Conservation (phyloP, 2,329 filamentous ascomycete species). For the Emergomyces pasteurianus region DNA sequence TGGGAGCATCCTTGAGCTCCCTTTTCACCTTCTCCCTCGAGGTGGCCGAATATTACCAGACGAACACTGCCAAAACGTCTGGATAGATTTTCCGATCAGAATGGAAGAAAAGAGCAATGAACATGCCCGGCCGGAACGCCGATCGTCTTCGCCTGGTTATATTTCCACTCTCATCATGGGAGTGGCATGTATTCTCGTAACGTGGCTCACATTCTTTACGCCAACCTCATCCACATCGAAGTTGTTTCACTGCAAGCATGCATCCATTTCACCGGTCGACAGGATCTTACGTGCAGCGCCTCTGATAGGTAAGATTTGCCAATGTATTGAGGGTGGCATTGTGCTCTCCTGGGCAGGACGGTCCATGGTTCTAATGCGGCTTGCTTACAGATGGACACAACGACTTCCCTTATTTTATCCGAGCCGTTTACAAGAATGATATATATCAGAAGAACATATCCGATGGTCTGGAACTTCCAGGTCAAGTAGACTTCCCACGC, state of each 20-base stretch:
- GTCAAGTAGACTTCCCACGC: constrained; percentile 70
- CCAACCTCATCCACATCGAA: not conserved
- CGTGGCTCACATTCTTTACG: not conserved
- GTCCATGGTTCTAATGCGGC: not conserved
- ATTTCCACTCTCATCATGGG: not conserved
- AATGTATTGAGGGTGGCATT: not conserved
- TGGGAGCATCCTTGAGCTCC: too few species aligned
- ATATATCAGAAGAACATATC: constrained; percentile 66
- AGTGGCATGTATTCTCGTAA: not conserved
- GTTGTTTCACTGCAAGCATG: not conserved
- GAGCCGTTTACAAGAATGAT: constrained; percentile 56
- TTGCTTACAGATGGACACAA: constrained; percentile 66
- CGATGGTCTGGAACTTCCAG: constrained; percentile 52
- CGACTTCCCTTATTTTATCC: constrained; percentile 67
- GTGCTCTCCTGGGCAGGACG: too few species aligned
- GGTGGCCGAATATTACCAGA: not conserved
- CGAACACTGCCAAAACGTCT: not conserved
- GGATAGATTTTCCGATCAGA: not conserved
- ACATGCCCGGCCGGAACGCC: not conserved
- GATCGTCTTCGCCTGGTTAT: not conserved
- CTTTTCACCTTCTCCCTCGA: not conserved
- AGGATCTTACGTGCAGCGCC: constrained; percentile 21
- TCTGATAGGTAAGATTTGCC: constrained; percentile 32
- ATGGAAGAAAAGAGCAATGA: not conserved
- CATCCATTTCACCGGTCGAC: not conserved